Evolutionary conservation across 106 monocot genomes (phyloP), one percentile per base, ranked within the genome.

Genomic region (Dendrobium chrysotoxum): DNA sequence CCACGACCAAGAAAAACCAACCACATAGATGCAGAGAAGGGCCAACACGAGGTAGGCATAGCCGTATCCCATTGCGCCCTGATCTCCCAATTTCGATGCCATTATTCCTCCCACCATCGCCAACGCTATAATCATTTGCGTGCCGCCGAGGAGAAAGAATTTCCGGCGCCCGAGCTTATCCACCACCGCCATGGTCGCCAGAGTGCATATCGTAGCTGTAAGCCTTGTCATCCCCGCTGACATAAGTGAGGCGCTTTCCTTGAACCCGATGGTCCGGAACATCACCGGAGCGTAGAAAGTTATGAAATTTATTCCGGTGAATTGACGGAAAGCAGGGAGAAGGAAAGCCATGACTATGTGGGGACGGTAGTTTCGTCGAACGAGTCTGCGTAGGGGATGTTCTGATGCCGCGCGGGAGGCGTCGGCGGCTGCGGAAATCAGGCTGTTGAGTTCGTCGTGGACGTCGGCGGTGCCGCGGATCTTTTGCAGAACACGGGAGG

Each of bases 241-340:
- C 35, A 81, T 8, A 18, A 81, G 74, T 4, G 80, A 73, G 11
- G 80, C 73, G 53, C 73, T 54, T 31, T 73, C 73, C 13, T 39
- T 54, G 1, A 54, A 47, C 10, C 80, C 80, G 54, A 81, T 81
- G 41, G 35, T 81, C 30, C 73, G 72, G 74, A 81, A 81, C 38
- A 74, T 72, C 35, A 81, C 73, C 8, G 80, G 80, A 0, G 80
- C 93, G 77, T 91, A 93, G 79, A 93, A 91, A 85, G 72, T 86
- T 78, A 93, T 86, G 12, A 86, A 84, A 38, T 91, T 91, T 74
- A 91, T 91, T 28, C 91, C 93, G 0, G 91, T 91, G 53, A 91
- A 79, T 65, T 83, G 83, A 23, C 78, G 86, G 77, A 87, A 87
- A 72, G 80, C 80, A 6, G 86, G 86, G 20, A 87, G 79, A 20